These are phyloP conservation scores for Parsonsia alboflavescens DNA, from an alignment of 257 asterid genomes.

Conservation along the genomic window DNA sequence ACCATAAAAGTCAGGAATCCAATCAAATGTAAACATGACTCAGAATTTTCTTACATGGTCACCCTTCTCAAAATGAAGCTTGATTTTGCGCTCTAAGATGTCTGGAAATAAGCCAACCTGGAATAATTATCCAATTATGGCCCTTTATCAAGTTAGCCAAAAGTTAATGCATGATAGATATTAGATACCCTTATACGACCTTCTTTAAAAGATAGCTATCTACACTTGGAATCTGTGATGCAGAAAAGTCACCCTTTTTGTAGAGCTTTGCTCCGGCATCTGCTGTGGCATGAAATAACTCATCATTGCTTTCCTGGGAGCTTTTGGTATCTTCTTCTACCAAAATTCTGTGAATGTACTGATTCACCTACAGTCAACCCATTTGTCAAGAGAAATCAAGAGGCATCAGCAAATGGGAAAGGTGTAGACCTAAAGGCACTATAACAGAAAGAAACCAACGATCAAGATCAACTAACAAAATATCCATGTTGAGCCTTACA, in stretches of 20 bases:
- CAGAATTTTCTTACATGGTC: constrained; percentile 58
- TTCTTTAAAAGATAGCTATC: constrained; percentile 66
- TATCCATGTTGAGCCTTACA: constrained; percentile 28
- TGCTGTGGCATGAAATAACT: constrained; percentile 49
- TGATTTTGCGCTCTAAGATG: constrained; percentile 64
- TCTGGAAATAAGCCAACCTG: constrained; percentile 97
- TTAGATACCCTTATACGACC: constrained; percentile 30
- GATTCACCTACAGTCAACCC: constrained; percentile 61
- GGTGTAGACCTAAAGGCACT: constrained; percentile 10
- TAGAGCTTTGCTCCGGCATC: constrained; percentile 53
- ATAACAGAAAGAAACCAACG: constrained; percentile 7
- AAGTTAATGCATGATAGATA: not conserved
- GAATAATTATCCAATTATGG: constrained; percentile 6
- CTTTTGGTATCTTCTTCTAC: constrained; percentile 77
- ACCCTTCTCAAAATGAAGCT: constrained; percentile 78
- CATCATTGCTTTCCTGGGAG: constrained; percentile 46
- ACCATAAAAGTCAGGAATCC: constrained; percentile 29
- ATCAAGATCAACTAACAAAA: not conserved
- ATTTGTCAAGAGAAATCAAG: constrained; percentile 17
- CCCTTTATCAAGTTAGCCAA: not conserved
- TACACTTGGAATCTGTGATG: constrained; percentile 59
- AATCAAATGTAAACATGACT: constrained; percentile 24
- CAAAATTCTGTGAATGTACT: constrained; percentile 78
- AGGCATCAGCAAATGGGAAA: not conserved
- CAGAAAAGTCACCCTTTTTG: constrained; percentile 71